A percentile compares a stretch with the other conserved stretches of the same genome.
phyloP scores from a whole-genome alignment of 2,329 filamentous ascomycete genomes.

The Nigrospora sphaerica region DNA sequence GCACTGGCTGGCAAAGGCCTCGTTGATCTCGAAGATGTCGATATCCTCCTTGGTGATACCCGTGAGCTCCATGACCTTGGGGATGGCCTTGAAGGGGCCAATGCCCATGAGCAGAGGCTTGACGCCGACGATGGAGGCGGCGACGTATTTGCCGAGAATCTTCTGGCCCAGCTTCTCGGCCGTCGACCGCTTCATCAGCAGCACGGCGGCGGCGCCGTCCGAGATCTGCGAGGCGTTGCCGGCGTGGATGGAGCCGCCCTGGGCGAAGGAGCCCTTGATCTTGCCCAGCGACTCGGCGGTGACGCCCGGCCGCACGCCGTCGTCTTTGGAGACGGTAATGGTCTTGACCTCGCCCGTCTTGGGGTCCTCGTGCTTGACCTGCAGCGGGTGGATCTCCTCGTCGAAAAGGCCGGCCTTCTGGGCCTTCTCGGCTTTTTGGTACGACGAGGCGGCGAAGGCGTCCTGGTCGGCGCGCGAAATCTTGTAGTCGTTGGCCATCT shows the following conservation, averaged over 20 bases:
- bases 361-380: constrained; percentile 80
- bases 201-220: constrained; percentile 88
- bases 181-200: constrained; percentile 90
- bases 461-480: constrained; percentile 73
- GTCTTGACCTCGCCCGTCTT: constrained; percentile 82
- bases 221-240: constrained; percentile 95
- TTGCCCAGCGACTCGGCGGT: constrained; percentile 85
- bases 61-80: constrained; percentile 80
- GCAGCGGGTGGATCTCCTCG: constrained; percentile 82
- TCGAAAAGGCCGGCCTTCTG: constrained; percentile 87
- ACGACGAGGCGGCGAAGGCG: constrained; percentile 86
- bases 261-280: constrained; percentile 84
- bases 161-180: constrained; percentile 82
- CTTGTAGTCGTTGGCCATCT: constrained; percentile 83
- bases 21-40: constrained; percentile 98
- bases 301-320: constrained; percentile 79
- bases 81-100: constrained; percentile 93
- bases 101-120: constrained; percentile 92
- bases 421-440: constrained; percentile 81
- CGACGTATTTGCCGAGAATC: constrained; percentile 88
- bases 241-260: constrained; percentile 89
- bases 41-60: constrained; percentile 84
- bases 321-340: constrained; percentile 77
- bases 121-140: constrained; percentile 79
- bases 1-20: constrained; percentile 94